Evolutionary conservation across 768 basidiomycete genomes (phyloP), one percentile per base, ranked within the genome.

Genomic region (Kwoniella europaea): DNA sequence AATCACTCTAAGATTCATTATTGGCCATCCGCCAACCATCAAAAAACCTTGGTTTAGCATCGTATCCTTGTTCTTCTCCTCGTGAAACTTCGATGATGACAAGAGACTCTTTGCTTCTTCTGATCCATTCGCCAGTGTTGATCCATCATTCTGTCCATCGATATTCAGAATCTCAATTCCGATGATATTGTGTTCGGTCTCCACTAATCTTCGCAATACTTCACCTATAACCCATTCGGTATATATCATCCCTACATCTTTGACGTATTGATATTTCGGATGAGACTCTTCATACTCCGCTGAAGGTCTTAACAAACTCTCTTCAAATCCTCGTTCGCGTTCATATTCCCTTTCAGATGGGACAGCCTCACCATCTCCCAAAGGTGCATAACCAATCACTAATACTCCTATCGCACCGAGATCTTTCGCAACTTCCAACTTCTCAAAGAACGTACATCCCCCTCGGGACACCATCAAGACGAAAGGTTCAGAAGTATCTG

Each of bases 361-460:
- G 4, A 44, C 16, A n/a, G 56, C 42, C 63, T 62, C n/a, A 13
- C 54, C 20, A 4, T 35, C 24, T 16, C 15, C n/a, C 18, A 55
- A 27, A 3, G 70, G 69, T 3, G 76, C 64, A n/a, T 59, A 44
- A 4, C 78, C 80, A 44, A 91, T 84, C 54, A 96, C 89, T 15
- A 98, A 83, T 10, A 94, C 88, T 1, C 93, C 95, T 0, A 87
- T 87, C 4, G 93, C 93, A 1, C 89, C 90, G 1, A 90, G 91
- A 10, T 86, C 84, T 18, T 87, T 87, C 4, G 94, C 94, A 56
- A 86, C 72, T 13, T 89, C 61, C 16, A 95, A 86, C 84, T 99
- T 99, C 74, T 92, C 88, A 15, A 93, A 83, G 84, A 98, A 98
- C 10, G 93, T 91, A 82, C 96, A 98, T 4, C 86, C 88, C 5